phyloP scores from a whole-genome alignment of 345 rosid species.

The Citrus hindsii region DNA sequence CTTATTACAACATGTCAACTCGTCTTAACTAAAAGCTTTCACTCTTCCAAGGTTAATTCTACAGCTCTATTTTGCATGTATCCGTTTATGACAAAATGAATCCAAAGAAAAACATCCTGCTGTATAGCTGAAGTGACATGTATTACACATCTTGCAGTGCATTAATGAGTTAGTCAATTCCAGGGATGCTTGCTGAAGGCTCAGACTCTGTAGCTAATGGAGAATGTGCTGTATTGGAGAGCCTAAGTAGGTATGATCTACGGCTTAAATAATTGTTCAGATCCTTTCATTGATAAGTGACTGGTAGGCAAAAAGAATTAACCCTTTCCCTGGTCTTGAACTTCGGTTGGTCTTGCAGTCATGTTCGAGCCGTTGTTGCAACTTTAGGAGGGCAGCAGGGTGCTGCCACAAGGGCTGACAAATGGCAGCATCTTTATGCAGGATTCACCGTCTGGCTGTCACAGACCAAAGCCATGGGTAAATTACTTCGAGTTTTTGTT shows the following conservation, averaged over 20 bases:
- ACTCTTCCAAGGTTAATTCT: not conserved
- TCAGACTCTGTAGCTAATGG: slow-evolving; percentile 58
- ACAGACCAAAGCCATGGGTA: slow-evolving; percentile 78
- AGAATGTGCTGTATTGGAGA: slow-evolving; percentile 63
- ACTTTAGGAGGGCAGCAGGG: slow-evolving; percentile 82
- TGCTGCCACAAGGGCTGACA: slow-evolving; percentile 55
- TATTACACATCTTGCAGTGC: slow-evolving; percentile 20
- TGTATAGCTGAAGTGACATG: slow-evolving; percentile 8
- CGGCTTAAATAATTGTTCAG: slow-evolving; percentile 4
- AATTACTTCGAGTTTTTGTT: not conserved
- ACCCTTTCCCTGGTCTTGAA: not conserved
- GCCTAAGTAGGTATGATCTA: slow-evolving; percentile 66
- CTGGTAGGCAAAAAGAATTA: not conserved
- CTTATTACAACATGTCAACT: not conserved
- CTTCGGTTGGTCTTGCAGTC: slow-evolving; percentile 45
- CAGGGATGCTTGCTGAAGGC: slow-evolving; percentile 81
- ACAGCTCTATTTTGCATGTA: not conserved
- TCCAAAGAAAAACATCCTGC: not conserved
- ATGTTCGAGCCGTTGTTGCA: slow-evolving; percentile 82
- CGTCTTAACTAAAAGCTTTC: not conserved
- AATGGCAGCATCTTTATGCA: slow-evolving; percentile 81
- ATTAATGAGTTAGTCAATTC: slow-evolving; percentile 33
- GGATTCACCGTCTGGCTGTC: slow-evolving; percentile 89
- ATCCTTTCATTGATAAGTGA: not conserved
- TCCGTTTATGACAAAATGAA: not conserved